Conservation (phyloP, 73 alveolate species). For the Paraurostyla sp. region DNA sequence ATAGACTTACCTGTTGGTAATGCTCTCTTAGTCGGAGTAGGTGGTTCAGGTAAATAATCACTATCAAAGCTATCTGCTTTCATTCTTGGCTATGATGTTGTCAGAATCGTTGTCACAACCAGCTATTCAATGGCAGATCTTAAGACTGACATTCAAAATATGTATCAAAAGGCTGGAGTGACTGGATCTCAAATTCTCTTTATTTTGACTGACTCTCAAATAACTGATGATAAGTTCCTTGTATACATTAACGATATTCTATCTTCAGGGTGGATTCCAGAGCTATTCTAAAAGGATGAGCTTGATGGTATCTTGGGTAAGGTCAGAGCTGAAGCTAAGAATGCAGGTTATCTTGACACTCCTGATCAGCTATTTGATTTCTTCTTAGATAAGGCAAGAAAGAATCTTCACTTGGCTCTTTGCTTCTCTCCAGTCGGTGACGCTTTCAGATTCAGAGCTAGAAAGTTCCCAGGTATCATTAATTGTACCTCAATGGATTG, state of each 20-base stretch:
- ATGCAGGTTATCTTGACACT: slow-evolving; percentile 92
- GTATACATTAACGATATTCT: slow-evolving; percentile 99
- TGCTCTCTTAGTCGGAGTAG: slow-evolving; percentile 99
- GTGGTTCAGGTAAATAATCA: slow-evolving; percentile 99
- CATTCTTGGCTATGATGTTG: slow-evolving; percentile 96
- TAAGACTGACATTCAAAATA: slow-evolving; percentile 94
- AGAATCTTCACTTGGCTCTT: slow-evolving; percentile 88
- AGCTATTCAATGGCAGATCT: slow-evolving; percentile 95
- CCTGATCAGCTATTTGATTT: slow-evolving; percentile 95
- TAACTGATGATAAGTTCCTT: slow-evolving; percentile 98
- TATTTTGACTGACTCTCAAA: slow-evolving; percentile 98
- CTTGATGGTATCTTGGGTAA: slow-evolving; percentile 93
- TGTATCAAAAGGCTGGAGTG: slow-evolving; percentile 98
- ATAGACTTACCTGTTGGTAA: slow-evolving; percentile 98
- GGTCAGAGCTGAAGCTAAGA: slow-evolving; percentile 96
- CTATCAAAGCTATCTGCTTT: slow-evolving; percentile 97
- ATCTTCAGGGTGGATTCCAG: slow-evolving; percentile 97
- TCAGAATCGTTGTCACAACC: slow-evolving; percentile 96
- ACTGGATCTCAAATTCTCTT: slow-evolving; percentile 96
- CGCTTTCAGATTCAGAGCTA: slow-evolving; percentile 98
- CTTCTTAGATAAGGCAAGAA: slow-evolving; percentile 92
- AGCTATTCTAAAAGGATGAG: slow-evolving; percentile 96
- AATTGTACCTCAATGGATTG: slow-evolving; percentile 99
- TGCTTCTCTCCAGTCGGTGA: slow-evolving; percentile 99
- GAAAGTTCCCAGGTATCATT: slow-evolving; percentile 99